Evolutionary conservation across 306 rosid genomes (phyloP), one percentile per base, ranked within the genome.

Genomic region (Castanopsis chinensis): DNA sequence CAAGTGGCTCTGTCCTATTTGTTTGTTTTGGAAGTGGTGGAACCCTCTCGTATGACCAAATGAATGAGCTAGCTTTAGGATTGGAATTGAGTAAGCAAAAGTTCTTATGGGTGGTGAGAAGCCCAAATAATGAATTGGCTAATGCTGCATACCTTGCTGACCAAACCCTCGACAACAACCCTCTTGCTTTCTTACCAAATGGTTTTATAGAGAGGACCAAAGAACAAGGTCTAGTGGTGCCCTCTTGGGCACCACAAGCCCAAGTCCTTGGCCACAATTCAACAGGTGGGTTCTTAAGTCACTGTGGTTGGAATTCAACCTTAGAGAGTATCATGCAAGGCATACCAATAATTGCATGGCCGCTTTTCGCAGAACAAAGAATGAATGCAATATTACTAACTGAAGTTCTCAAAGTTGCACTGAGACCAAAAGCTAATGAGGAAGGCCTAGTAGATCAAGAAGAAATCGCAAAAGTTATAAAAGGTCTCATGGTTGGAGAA

Each of bases 11-110:
- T 0, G 85, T 84, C 71, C 19, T 84, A 12, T 67, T 67, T 1
- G 45, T 67, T 6, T 84, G 82, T 17, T 84, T 80, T 68, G 87
- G 87, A 49, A 83, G 86, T 33, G 86, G 86, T 13, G 86, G 78
- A 27, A 79, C 86, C 21, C 83, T 79, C 43, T 80, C 87, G 5
- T 72, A 35, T 6, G 75, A 77, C 0, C 87, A 84, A 9, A 4
- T 59, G 10, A 69, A 68, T 52, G 87, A 84, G 64, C 6, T 84
- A 30, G 87, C 87, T 3, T 77, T 52, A 15, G 87, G 87, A 18
- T 80, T 80, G 49, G 85, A 84, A 70, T 1, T 53, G 5, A 80
- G 85, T 59, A 74, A 32, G 0, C 59, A 78, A 0, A 71, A 45
- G 1, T 84, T 84, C 67, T 55, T 84, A 5, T 84, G 85, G 87